These are phyloP conservation scores for Gaillardinia entomophila DNA, from an alignment of 805 yeast genomes.

Conservation along the genomic window DNA sequence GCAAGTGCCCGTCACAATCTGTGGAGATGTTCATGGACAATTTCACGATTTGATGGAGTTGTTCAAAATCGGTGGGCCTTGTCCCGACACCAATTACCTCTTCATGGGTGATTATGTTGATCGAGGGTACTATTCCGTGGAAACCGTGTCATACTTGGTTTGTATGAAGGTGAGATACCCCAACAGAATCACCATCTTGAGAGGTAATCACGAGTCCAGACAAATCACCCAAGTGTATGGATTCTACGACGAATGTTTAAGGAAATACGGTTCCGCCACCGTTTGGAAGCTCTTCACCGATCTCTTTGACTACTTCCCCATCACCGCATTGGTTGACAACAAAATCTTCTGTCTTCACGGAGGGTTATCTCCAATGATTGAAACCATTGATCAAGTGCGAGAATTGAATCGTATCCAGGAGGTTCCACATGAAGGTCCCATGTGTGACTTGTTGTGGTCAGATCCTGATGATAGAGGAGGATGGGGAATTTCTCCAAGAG, in stretches of 20 bases:
- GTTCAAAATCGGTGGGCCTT: constrained; percentile 77
- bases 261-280: constrained; percentile 87
- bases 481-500: constrained; percentile 97
- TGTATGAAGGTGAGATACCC: constrained; percentile 93
- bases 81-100: constrained; percentile 44
- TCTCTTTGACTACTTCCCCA: constrained; percentile 86
- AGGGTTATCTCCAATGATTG: constrained; percentile 92
- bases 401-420: constrained; percentile 89
- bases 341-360: constrained; percentile 92
- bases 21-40: constrained; percentile 97
- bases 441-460: constrained; percentile 95
- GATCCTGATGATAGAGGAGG: constrained; percentile 98
- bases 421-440: constrained; percentile 96
- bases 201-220: constrained; percentile 94
- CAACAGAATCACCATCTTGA: constrained; percentile 79
- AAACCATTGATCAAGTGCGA: constrained; percentile 86
- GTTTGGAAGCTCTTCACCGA: constrained; percentile 94
- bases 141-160: constrained; percentile 81
- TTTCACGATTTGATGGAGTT: constrained; percentile 92
- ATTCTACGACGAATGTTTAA: constrained; percentile 89
- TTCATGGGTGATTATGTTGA: constrained; percentile 75
- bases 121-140: constrained; percentile 85
- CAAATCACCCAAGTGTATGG: constrained; percentile 97
- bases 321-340: constrained; percentile 88
- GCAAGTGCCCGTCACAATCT: constrained; percentile 90